phyloP scores from a whole-genome alignment of 306 rosid genomes.

The Vigna trinervia region DNA sequence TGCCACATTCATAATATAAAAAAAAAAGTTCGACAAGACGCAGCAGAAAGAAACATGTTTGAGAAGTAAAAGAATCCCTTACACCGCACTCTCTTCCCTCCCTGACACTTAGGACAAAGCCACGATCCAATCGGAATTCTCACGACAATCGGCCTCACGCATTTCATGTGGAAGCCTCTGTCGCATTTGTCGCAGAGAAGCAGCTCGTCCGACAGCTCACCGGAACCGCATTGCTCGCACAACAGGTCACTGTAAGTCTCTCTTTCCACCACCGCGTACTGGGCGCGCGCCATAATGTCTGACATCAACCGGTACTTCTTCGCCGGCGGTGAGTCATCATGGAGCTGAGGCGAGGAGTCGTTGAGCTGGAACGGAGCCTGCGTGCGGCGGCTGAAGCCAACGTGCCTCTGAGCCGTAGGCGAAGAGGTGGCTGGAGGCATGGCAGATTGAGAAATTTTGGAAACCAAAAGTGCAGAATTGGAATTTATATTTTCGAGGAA shows the following conservation, averaged over 20 bases:
- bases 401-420: constrained; percentile 53
- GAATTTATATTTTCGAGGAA: constrained; percentile 28
- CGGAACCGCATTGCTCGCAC: constrained; percentile 77
- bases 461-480: constrained; percentile 44
- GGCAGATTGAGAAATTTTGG: constrained; percentile 29
- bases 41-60: background rate
- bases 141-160: constrained; percentile 76
- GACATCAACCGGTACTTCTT: constrained; percentile 58
- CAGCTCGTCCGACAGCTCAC: constrained; percentile 71
- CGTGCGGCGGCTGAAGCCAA: constrained; percentile 62
- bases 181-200: constrained; percentile 86
- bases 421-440: constrained; percentile 72
- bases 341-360: constrained; percentile 41
- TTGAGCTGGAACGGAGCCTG: constrained; percentile 51
- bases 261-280: constrained; percentile 51
- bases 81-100: constrained; percentile 61
- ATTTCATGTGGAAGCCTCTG: constrained; percentile 84
- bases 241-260: constrained; percentile 55
- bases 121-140: constrained; percentile 88
- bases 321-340: constrained; percentile 36
- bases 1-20: constrained; percentile 41
- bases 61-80: constrained; percentile 41
- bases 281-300: constrained; percentile 67
- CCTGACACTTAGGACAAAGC: constrained; percentile 78
- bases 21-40: constrained; percentile 12